Conservation (phyloP, 2,329 filamentous ascomycete genomes). For the Monilinia vaccinii-corymbosi region DNA sequence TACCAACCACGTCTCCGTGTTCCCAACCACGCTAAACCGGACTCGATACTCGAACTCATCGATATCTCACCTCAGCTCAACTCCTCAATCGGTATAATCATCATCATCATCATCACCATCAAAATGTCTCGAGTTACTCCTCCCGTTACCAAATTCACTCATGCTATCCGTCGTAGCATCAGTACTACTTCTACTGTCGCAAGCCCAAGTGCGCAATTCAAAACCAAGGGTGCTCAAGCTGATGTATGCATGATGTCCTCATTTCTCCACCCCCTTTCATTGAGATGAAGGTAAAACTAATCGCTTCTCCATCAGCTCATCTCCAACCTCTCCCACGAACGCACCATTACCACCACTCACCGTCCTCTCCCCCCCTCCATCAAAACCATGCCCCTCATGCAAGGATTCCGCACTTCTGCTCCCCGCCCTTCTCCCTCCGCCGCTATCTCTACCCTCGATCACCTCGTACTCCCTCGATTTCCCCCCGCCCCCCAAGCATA, state of each 20-base stretch:
- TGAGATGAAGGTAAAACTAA: constrained; percentile 3
- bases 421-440: constrained; percentile 31
- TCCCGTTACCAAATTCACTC: constrained; percentile 24
- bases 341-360: constrained; percentile 23
- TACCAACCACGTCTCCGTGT: no score
- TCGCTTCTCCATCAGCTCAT: constrained; percentile 18
- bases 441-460: constrained; percentile 32
- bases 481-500: constrained; percentile 22
- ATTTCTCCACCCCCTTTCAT: not conserved
- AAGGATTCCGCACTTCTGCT: constrained; percentile 47
- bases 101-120: not conserved
- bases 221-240: constrained; percentile 20
- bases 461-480: constrained; percentile 42
- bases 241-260: constrained; percentile 19
- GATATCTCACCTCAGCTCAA: no score
- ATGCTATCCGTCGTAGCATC: constrained; percentile 20
- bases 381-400: constrained; percentile 50
- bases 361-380: constrained; percentile 31
- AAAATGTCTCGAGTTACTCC: constrained; percentile 28
- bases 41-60: no score
- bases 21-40: no score
- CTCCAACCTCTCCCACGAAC: constrained; percentile 22
- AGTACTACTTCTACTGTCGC: constrained; percentile 20
- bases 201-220: constrained; percentile 21
- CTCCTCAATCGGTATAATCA: no score